A percentile compares a stretch with the other conserved stretches of the same genome.
These are phyloP conservation scores for Aspergillus hancockii DNA, from an alignment of 495 filamentous ascomycete genomes.

Conservation along the genomic window DNA sequence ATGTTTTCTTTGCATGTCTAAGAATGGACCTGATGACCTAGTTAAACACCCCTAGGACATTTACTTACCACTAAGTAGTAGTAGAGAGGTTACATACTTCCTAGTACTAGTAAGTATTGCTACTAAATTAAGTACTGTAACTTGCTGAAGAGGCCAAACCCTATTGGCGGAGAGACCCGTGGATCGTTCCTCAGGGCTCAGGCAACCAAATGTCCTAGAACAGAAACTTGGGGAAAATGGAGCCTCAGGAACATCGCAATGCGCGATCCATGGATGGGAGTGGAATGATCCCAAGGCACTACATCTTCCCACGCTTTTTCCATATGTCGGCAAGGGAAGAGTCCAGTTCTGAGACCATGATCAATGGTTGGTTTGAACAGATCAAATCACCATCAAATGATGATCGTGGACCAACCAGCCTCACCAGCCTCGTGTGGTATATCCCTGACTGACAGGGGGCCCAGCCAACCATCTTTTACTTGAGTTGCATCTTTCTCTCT, in stretches of 20 bases:
- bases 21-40: too few species aligned
- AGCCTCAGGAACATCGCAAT: neutral
- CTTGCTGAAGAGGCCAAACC: too few species aligned
- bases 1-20: too few species aligned
- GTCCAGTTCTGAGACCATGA: neutral
- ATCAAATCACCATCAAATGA: neutral
- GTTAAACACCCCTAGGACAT: too few species aligned
- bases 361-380: neutral
- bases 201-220: neutral
- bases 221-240: neutral
- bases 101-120: too few species aligned
- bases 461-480: neutral
- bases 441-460: constrained; percentile 1
- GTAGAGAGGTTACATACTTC: too few species aligned
- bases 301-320: neutral
- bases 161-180: neutral
- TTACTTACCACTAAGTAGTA: too few species aligned
- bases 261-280: neutral
- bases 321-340: too few species aligned
- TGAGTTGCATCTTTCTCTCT: constrained; percentile 1
- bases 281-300: neutral
- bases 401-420: neutral
- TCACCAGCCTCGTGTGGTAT: constrained; percentile 6
- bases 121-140: too few species aligned
- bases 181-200: neutral